Evolutionary conservation across 768 basidiomycete species (phyloP), one percentile per base, ranked within the genome.

Genomic region (Auriscalpium orientale): DNA sequence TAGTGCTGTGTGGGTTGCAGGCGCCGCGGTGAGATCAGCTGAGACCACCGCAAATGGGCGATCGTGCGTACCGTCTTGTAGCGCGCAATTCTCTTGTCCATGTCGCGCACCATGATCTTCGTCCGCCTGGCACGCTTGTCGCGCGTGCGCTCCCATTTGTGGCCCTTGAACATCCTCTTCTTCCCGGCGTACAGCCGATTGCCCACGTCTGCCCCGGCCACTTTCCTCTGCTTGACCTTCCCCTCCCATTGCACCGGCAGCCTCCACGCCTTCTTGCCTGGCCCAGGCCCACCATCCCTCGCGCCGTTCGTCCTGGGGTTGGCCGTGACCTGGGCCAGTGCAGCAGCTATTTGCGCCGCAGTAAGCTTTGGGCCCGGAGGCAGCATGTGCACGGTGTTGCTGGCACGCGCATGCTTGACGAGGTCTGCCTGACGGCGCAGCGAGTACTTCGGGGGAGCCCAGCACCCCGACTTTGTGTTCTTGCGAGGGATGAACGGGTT

Each of bases 121-220:
- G 73, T 80, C 65, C 76, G 79, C 64, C 70, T 71, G 55, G 71
- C 68, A 61, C 73, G 74, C 65, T 75, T 74, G 55, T 72, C 75
- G 61, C 74, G 75, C 60, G 72, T 66, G 37, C 87, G 79, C 72
- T 92, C 86, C 85, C 87, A 91, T 63, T 80, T 87, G 76, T 92
- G 90, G n/a, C 90, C 90, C 76, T 92, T 93, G 82, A 93, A 92
- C 90, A 92, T 92, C 59, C 79, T 75, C 76, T 83, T 87, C 79
- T 80, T 87, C 56, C 77, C 83, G 10, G 84, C 81, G 61, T 92
- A 93, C 62, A 91, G 70, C 54, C 80, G 77, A 59, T 79, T 78
- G 37, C 86, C 85, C 20, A 63, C 76, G 64, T 56, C 84, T 75
- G 51, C 79, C 71, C 55, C 85, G 80, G 55, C 72, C 66, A 67